Evolutionary conservation across 371 early-diverging fungal genomes (phyloP).

Genomic region (Funneliformis caledonium): DNA sequence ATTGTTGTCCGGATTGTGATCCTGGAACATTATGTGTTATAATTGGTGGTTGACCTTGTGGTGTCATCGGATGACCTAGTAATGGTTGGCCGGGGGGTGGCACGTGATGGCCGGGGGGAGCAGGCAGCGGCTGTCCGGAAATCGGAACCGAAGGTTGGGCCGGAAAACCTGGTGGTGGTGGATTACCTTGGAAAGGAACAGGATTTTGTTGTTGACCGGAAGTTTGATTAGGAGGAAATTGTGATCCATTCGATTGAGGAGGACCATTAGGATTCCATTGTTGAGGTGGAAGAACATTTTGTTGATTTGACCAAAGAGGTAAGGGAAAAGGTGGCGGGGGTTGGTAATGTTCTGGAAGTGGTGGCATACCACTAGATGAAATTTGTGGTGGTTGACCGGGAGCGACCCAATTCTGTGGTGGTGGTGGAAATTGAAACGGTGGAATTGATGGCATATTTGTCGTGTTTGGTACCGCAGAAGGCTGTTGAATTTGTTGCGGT

Average conservation of each 20-base stretch:
- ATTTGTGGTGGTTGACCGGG: slow-evolving; percentile 12
- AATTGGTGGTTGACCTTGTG: slow-evolving; percentile 4
- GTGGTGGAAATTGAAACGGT: neutral
- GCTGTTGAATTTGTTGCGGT: slow-evolving; percentile 30
- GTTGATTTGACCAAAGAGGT: slow-evolving; percentile 42
- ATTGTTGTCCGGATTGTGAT: neutral
- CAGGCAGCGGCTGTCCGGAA: neutral
- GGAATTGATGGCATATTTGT: too few relatives aligned
- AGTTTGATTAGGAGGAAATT: slow-evolving; percentile 14
- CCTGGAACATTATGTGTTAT: neutral
- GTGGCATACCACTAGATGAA: neutral
- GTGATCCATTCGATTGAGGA: slow-evolving; percentile 8
- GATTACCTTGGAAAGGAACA: neutral
- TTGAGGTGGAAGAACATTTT: slow-evolving; percentile 41
- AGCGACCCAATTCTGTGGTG: slow-evolving; percentile 31
- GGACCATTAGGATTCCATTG: slow-evolving; percentile 34
- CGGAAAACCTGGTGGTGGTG: slow-evolving; percentile 1
- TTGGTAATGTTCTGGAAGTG: slow-evolving; percentile 12
- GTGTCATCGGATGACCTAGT: neutral
- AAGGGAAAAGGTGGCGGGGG: slow-evolving; percentile 31
- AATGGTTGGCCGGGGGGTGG: slow-evolving; percentile 3
- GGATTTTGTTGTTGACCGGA: slow-evolving; percentile 3
- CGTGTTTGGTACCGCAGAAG: neutral
- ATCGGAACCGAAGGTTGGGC: neutral
- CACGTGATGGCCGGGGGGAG: neutral